Base-by-base conservation (phyloP, 148 eudicot species). In the Euryodendron excelsum region DNA sequence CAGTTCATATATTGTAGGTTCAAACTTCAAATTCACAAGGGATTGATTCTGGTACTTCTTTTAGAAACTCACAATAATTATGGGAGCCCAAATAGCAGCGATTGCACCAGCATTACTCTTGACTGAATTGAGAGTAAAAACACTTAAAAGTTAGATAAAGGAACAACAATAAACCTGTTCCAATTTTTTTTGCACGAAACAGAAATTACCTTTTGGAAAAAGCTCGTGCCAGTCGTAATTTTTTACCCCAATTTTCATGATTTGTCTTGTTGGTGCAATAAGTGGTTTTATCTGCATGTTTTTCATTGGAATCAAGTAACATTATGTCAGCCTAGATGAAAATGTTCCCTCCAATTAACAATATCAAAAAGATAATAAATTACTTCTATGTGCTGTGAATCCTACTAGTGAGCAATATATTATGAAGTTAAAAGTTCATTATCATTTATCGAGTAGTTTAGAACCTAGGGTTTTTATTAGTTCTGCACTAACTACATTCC, bases 71-170 rank as follows among this genome's bases (percentile, higher is more conserved):
- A 95, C 99, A 79, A 95, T 82, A 74, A 93, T 83, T 72, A 95
- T 84, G 33, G 99, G 99, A 88, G 97, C 86, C 99, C 99, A 95
- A 82, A 95, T 86, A 82, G 99, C 98, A 45, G 88, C 88, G 45
- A 95, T 81, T 79, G 96, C 97, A 74, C 97, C 97, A 76, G 89
- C 91, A 82, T 95, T 95, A 74, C 90, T 90, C 88, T 93, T 84
- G 78, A 91, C 99, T 95, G 89, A 72, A 84, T 80, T 63, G 73
- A 17, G 23, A 79, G 44, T 18, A 33, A 47, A 71, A 30, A n/a
- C 59, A 60, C 36, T 70, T 80, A 31, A 70, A n/a, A 56, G 79
- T 83, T 68, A 86, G 88, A 76, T 48, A 67, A 66, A 55, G n/a
- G 66, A 37, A 78, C 28, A 4, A 73, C 17, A 25, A 72, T 23